Conservation (phyloP, 345 rosid species). For the Draba incana region DNA sequence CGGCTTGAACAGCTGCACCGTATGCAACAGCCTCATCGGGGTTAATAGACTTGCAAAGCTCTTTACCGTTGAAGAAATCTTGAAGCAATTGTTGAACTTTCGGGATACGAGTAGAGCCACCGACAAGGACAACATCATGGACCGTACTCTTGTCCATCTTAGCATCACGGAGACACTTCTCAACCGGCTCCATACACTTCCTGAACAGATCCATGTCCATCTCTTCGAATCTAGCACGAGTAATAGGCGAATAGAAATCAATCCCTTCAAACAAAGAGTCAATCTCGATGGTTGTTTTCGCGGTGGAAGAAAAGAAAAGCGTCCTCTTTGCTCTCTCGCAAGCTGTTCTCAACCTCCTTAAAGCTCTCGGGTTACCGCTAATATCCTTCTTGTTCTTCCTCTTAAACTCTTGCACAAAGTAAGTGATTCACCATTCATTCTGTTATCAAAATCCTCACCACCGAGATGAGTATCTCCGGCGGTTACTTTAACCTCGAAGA, state of each 20-base stretch:
- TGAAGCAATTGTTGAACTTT: conserved; percentile 68
- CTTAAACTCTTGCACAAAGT: conserved; percentile 74
- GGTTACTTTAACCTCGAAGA: conserved; percentile 73
- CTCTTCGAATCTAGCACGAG: no score
- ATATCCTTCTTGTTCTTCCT: conserved; percentile 77
- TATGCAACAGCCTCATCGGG: conserved; percentile 86
- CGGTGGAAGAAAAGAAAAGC: no score
- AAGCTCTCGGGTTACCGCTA: conserved; percentile 64
- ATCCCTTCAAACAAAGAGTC: no score
- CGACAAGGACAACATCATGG: conserved; percentile 70
- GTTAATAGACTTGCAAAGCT: conserved; percentile 75
- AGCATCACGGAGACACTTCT: no score
- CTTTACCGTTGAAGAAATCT: conserved; percentile 74
- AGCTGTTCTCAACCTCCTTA: conserved; percentile 44
- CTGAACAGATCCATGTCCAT: no score
- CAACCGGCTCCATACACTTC: no score
- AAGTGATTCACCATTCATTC: conserved; percentile 55
- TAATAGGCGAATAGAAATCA: no score
- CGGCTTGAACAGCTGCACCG: conserved; percentile 84
- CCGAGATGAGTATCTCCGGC: conserved; percentile 84
- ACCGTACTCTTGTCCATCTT: conserved; percentile 52
- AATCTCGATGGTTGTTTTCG: no score
- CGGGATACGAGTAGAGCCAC: conserved; percentile 74
- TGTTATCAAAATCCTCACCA: conserved; percentile 74
- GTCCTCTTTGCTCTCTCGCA: no score